These are phyloP conservation scores for Cyathus striatus DNA, from an alignment of 768 basidiomycete species.

Conservation along the genomic window DNA sequence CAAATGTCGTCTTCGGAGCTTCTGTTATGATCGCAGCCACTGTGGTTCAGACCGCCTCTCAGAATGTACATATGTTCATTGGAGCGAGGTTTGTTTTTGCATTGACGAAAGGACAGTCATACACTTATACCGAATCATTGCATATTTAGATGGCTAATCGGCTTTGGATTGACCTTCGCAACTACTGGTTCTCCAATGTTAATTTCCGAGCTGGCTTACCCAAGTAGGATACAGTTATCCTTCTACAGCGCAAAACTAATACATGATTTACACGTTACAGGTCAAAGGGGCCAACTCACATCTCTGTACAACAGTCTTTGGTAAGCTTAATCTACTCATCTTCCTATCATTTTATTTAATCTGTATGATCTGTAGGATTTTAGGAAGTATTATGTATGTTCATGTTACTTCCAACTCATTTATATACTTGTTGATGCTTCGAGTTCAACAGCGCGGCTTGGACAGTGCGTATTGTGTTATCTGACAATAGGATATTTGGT, in stretches of 20 bases:
- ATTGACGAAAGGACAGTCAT: neutral
- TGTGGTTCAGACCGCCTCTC: constrained; percentile 45
- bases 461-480: neutral
- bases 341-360: neutral
- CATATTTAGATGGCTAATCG: constrained; percentile 6
- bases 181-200: constrained; percentile 14
- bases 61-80: constrained; percentile 52
- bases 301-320: constrained; percentile 18
- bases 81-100: constrained; percentile 32
- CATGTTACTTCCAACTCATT: neutral
- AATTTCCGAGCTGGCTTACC: constrained; percentile 16
- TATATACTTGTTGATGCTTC: neutral
- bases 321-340: neutral
- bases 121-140: constrained; percentile 8
- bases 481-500: neutral
- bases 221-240: constrained; percentile 5
- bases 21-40: constrained; percentile 44
- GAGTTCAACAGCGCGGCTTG: neutral
- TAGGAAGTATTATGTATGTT: neutral
- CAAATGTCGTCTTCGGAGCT: constrained; percentile 44
- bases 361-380: neutral
- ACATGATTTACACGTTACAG: neutral
- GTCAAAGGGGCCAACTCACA: constrained; percentile 11
- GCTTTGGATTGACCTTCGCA: constrained; percentile 16
- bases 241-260: neutral